Evolutionary conservation across 2,329 filamentous ascomycete genomes (phyloP).

Genomic region (Emergomyces orientalis): DNA sequence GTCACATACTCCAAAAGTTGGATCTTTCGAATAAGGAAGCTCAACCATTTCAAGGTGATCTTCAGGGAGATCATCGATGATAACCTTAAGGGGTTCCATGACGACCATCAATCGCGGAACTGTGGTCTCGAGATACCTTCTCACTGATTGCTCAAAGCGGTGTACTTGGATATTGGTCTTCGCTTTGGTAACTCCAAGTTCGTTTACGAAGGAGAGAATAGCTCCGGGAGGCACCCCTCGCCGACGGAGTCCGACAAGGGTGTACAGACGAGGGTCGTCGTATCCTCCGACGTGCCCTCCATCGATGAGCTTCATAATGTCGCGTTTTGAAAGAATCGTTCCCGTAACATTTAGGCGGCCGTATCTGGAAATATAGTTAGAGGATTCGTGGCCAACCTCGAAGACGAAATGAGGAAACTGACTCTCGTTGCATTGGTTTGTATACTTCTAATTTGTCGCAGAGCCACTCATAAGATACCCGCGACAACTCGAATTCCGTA

Average conservation of each 20-base stretch:
- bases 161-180: constrained; percentile 68
- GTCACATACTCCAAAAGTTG: constrained; percentile 36
- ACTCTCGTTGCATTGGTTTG: constrained; percentile 84
- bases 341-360: constrained; percentile 70
- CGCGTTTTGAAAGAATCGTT: constrained; percentile 79
- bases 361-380: constrained; percentile 32
- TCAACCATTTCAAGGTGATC: constrained; percentile 56
- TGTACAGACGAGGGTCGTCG: constrained; percentile 88
- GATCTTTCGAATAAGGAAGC: constrained; percentile 72
- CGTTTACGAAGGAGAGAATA: constrained; percentile 80
- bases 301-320: constrained; percentile 69
- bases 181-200: constrained; percentile 80
- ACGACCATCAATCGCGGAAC: constrained; percentile 86
- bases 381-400: not conserved
- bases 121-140: constrained; percentile 76
- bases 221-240: constrained; percentile 81
- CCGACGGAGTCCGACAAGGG: constrained; percentile 71
- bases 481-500: constrained; percentile 76
- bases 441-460: constrained; percentile 75
- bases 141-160: constrained; percentile 77
- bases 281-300: constrained; percentile 72
- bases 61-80: constrained; percentile 58
- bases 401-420: not conserved
- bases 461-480: constrained; percentile 85
- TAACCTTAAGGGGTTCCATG: constrained; percentile 71